A percentile compares a stretch with the other conserved stretches of the same genome.
phyloP scores from a whole-genome alignment of 768 basidiomycete species.

The Lactarius vividus region DNA sequence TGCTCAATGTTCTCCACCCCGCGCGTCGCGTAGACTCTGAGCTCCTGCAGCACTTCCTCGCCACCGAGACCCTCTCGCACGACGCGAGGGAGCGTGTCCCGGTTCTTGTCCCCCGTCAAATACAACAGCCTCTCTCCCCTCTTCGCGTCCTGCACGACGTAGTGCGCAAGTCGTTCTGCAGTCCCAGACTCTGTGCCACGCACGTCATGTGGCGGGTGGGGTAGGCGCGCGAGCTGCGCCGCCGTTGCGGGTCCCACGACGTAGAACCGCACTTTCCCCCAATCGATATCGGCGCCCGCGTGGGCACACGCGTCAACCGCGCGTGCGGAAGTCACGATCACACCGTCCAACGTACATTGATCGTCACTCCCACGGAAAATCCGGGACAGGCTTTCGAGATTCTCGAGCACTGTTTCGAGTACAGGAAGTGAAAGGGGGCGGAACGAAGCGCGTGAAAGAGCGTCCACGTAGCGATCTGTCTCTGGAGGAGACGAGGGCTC shows the following conservation, averaged over 20 bases:
- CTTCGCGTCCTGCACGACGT: slow-evolving; percentile 47
- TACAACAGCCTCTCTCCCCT: slow-evolving; percentile 54
- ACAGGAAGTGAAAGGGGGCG: slow-evolving; percentile 61
- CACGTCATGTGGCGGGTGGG: slow-evolving; percentile 36
- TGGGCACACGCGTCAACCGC: slow-evolving; percentile 69
- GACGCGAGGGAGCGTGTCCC: slow-evolving; percentile 58
- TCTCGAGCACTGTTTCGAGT: slow-evolving; percentile 61
- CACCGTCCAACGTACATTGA: slow-evolving; percentile 44
- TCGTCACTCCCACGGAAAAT: slow-evolving; percentile 36
- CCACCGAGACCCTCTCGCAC: slow-evolving; percentile 41
- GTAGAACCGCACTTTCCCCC: slow-evolving; percentile 69
- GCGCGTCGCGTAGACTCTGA: slow-evolving; percentile 72
- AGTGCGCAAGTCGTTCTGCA: slow-evolving; percentile 61
- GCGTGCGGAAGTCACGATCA: slow-evolving; percentile 77
- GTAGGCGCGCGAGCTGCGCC: slow-evolving; percentile 33
- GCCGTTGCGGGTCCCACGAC: slow-evolving; percentile 72
- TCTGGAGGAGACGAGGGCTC: slow-evolving; percentile 34
- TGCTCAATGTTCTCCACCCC: slow-evolving; percentile 51
- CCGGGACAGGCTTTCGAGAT: slow-evolving; percentile 44
- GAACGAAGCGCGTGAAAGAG: slow-evolving; percentile 50
- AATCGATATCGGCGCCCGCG: slow-evolving; percentile 33
- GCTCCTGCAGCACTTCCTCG: slow-evolving; percentile 43
- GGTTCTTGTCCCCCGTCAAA: slow-evolving; percentile 85
- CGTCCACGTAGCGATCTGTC: slow-evolving; percentile 58
- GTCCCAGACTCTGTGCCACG: slow-evolving; percentile 59